Evolutionary conservation across 2,329 filamentous ascomycete species (phyloP), one percentile per base, ranked within the genome.

Genomic region (Arthroderma sp.): DNA sequence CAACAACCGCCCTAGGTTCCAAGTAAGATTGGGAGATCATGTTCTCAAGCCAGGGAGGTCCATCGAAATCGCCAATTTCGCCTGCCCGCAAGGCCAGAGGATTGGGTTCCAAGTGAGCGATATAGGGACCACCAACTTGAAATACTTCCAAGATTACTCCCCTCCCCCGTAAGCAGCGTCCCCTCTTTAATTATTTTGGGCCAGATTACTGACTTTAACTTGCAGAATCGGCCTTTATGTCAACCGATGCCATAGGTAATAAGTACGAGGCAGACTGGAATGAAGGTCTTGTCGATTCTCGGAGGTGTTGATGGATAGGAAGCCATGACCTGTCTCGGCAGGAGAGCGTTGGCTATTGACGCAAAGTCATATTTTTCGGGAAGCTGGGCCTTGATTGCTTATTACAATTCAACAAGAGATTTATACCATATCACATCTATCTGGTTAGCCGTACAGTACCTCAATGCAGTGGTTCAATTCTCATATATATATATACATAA

Each of bases 111-210:
- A 75, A 63, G 67, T 82, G 52, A 68, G 62, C 39, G 64, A 67
- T 38, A 62, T 62, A 4, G 73, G 70, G 2, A 63, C 63, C 50
- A 76, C 76, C 34, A 56, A 65, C 40, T 59, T 83, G 34, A 61
- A 72, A 45, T 83, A 73, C 61, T 80, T 82, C 64, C 70, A 84
- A 62, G 77, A 83, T 56, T 80, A 66, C 52, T 80, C 79, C 53
- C 68, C 67, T 6, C 60, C 63, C 49, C 65, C 71, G 63, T 67
- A 56, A 59, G 64, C 63, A 42, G 29, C n/a, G n/a, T 10, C 29
- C 30, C 30, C 31, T 40, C 4, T 7, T 10, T 1, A 11, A 22
- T 34, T 6, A 5, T 37, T 36, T 8, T 8, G 5, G 15, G 9
- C 11, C 33, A 15, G 44, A 32, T 9, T 5, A 34, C 11, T 45